Base-by-base conservation (phyloP, 441 rosid species). In the Rhodomyrtus psidioides region DNA sequence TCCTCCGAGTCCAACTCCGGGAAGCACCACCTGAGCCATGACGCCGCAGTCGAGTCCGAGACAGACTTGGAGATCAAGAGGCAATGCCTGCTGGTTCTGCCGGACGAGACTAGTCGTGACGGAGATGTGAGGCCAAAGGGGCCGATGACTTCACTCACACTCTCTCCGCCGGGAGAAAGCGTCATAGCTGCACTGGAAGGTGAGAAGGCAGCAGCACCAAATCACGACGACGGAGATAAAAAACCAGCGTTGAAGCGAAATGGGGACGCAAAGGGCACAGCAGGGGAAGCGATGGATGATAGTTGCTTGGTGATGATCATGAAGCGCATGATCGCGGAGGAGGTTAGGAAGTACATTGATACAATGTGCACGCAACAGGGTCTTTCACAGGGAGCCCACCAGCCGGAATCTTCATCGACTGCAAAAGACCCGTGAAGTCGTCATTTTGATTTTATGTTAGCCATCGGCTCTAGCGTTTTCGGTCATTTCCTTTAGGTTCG, bases 121-220 rank as follows among this genome's bases (percentile, higher is more conserved):
- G 87, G 82, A n/a, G 89, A 87, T 9, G 81, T 28, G 26, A 82
- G 79, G 65, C 19, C 74, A 2, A 44, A 28, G 24, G 91, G 86
- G 74, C 93, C 91, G 0, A 91, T 86, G 90, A 91, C 94, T 0
- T 91, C 86, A 27, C 34, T 92, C 88, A 90, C 92, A 1, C 83
- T 93, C 27, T 93, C 93, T 6, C 95, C 90, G 2, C 96, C 96
- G 0, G 96, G 94, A 17, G 89, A 90, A 84, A 83, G 70, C 19
- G 14, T 82, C 30, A 34, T 24, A 27, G 85, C 6, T 76, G 65
- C 46, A 24, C 81, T 9, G 81, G 70, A 83, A 51, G 84, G 53
- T 17, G 59, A 82, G 55, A 53, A 53, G 14, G 76, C 53, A 51
- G 76, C 53, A 51, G 58, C n/a, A 9, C 46, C 13, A 10, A 42